phyloP scores from a whole-genome alignment of 352 stramenopile genomes.

The Globisporangium okanoganense region DNA sequence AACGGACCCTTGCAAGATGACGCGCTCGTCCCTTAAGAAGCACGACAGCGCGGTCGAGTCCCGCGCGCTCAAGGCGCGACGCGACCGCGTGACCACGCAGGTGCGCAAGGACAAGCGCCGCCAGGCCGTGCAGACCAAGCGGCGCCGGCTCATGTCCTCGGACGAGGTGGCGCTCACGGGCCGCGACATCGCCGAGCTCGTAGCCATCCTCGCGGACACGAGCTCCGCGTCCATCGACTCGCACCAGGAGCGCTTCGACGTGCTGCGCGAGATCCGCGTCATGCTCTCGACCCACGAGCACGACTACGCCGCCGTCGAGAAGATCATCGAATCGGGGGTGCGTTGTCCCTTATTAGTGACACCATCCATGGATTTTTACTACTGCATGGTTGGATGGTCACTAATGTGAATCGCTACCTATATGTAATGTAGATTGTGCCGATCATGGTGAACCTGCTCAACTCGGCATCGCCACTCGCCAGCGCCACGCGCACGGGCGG shows the following conservation, averaged over 20 bases:
- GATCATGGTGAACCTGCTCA: slow-evolving; percentile 60
- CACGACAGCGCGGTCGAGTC: slow-evolving; percentile 60
- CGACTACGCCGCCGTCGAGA: slow-evolving; percentile 65
- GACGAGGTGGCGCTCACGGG: slow-evolving; percentile 44
- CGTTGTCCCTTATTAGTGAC: slow-evolving; percentile 17
- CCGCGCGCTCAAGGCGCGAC: slow-evolving; percentile 55
- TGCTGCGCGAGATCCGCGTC: slow-evolving; percentile 64
- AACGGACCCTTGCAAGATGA: slow-evolving; percentile 17
- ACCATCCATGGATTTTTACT: no score
- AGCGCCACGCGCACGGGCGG: slow-evolving; percentile 55
- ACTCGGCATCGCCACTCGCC: slow-evolving; percentile 59
- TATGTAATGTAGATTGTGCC: slow-evolving; percentile 56
- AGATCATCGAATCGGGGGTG: slow-evolving; percentile 76
- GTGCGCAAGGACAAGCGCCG: slow-evolving; percentile 75
- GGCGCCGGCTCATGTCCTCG: slow-evolving; percentile 53
- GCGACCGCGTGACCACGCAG: slow-evolving; percentile 56
- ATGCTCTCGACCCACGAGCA: slow-evolving; percentile 55
- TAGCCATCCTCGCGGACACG: slow-evolving; percentile 38
- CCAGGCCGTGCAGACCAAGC: slow-evolving; percentile 61
- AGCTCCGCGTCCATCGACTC: slow-evolving; percentile 29
- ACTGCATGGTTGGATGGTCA: background rate
- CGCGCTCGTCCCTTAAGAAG: slow-evolving; percentile 76
- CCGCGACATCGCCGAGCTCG: slow-evolving; percentile 52
- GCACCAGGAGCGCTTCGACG: slow-evolving; percentile 64
- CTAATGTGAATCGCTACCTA: background rate